Conservation (phyloP, 352 stramenopile species). For the Albugo laibachii region DNA sequence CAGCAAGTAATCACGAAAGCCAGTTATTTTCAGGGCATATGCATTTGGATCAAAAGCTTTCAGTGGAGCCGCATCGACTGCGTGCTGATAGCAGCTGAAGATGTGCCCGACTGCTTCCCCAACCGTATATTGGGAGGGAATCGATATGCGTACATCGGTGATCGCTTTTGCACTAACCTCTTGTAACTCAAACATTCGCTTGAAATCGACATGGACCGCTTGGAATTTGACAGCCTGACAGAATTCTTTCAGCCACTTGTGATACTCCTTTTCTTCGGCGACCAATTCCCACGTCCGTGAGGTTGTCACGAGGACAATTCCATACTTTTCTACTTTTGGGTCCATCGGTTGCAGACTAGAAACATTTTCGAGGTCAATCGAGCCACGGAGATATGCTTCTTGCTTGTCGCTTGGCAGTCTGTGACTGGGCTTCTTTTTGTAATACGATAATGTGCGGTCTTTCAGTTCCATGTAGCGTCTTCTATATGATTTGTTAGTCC, state of each 20-base stretch:
- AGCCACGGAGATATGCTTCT: constrained; percentile 35
- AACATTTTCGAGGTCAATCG: constrained; percentile 62
- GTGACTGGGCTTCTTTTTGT: constrained; percentile 52
- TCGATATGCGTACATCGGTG: constrained; percentile 72
- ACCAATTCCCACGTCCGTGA: constrained; percentile 56
- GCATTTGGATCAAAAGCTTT: constrained; percentile 56
- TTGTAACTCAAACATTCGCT: constrained; percentile 64
- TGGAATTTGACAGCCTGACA: constrained; percentile 64
- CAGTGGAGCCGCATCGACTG: constrained; percentile 51
- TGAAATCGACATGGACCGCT: constrained; percentile 58
- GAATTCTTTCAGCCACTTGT: constrained; percentile 60
- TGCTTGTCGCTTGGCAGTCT: constrained; percentile 21
- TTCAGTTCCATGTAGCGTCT: constrained; percentile 72
- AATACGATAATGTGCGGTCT: constrained; percentile 48
- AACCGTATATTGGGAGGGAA: constrained; percentile 56
- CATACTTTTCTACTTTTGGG: constrained; percentile 37
- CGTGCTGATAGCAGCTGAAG: constrained; percentile 75
- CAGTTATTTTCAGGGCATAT: constrained; percentile 72
- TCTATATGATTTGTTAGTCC: constrained; percentile 70
- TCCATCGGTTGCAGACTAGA: constrained; percentile 66
- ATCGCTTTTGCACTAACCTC: constrained; percentile 69
- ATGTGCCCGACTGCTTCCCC: constrained; percentile 76
- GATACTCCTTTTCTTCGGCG: constrained; percentile 53
- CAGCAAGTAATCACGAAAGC: constrained; percentile 72
- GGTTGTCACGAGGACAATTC: constrained; percentile 61